Base-by-base conservation (phyloP, 2,329 filamentous ascomycete genomes). In the Akanthomyces muscarius region DNA sequence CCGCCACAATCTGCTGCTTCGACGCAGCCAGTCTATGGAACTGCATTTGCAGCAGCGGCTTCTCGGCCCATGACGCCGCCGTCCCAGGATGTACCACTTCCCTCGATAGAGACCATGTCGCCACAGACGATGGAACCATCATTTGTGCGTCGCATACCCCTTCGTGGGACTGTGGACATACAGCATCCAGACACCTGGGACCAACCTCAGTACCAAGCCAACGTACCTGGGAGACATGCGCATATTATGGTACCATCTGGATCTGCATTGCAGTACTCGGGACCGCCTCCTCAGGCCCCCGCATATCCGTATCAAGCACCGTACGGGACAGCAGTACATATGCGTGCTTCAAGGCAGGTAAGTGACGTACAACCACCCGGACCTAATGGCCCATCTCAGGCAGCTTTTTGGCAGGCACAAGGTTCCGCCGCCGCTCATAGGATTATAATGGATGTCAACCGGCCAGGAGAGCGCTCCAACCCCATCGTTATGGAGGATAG, bases 71-170 rank as follows among this genome's bases (percentile, higher is more conserved):
- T 62, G 16, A 63, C 62, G 7, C 57, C 64, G 60, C 66, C 64
- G 16, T 61, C 74, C 14, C 75, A 77, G 66, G 80, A 83, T 45
- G 73, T 78, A 67, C 69, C 81, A 64, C 74, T 83, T 16, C 78
- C 69, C 10, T 83, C 80, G 7, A 77, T 82, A 66, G 81, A 83
- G 65, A 75, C 77, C 23, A 67, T 58, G 7, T 80, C 78, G 41
- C 78, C 78, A 5, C 67, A 71, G 28, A 59, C 68, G 23, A 72
- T 72, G 69, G 70, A 68, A 62, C 73, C 75, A 4, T 72, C 72
- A 1, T 76, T 75, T 68, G 68, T 76, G 48, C 74, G 74, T 63
- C 59, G 70, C 36, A 63, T 74, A 36, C 73, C 73, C 13, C 70
- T 71, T 21, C 70, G 71, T 59, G 64, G 64, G 13, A 68, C 71